Base-by-base conservation (phyloP, 148 eudicot genomes). In the Silene conica region DNA sequence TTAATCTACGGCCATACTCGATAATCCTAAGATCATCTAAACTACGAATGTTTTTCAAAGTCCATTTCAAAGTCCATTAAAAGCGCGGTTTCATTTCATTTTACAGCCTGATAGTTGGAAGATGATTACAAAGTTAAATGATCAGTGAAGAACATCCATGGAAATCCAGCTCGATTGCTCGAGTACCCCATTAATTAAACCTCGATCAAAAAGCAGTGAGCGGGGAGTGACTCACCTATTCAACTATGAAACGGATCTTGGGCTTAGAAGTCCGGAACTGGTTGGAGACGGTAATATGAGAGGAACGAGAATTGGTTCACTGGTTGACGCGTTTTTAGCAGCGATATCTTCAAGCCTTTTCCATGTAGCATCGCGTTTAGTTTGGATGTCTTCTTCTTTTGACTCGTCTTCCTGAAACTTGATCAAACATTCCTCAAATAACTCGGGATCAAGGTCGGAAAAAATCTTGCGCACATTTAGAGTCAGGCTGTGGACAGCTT, bases 401-500 rank as follows among this genome's bases (percentile, higher is more conserved):
- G 80, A 58, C 77, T 89, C 91, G 26, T 86, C 90, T 69, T 89
- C 91, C 75, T 87, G 84, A 66, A 89, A 91, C 84, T 86, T 89
- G 72, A 50, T 69, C 68, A 76, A 75, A 82, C 97, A 91, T 79
- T 88, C 87, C 61, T 86, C 81, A 55, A 79, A 91, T n/a, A 89
- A 84, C 67, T 87, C 91, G 3, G 87, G 83, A 19, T 91, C 91
- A 34, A 85, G 77, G 69, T 91, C 97, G 7, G 81, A 83, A 80
- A 91, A 86, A 31, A 82, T 79, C 81, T 87, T 91, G 46, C 91
- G 91, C 18, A 91, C 84, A 19, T 86, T 91, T 7, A 91, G 74
- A 11, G 91, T 91, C 77, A 87, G 78, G 78, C 92, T 80, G 61
- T 89, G 92, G 25, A 91, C 91, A 4, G 87, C 90, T 67, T 89